Evolutionary conservation across 257 asterid species (phyloP).

Genomic region (Cynanchum wilfordii): DNA sequence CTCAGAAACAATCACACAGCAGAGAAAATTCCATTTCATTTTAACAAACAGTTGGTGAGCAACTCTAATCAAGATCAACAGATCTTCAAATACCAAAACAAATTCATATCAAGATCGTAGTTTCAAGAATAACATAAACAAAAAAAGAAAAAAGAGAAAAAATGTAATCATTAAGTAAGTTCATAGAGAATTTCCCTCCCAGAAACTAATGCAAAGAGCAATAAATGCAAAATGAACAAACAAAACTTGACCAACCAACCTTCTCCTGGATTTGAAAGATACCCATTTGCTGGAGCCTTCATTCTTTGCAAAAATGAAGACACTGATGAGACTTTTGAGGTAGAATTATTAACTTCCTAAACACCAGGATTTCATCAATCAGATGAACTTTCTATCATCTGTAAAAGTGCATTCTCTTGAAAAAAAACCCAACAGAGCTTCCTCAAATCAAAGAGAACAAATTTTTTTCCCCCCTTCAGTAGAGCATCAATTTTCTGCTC

Average conservation of each 20-base stretch:
- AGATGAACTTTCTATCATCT: neutral
- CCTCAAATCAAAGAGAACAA: constrained; percentile 4
- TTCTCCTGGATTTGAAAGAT: constrained; percentile 71
- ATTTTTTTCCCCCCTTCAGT: neutral
- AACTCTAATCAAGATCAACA: constrained; percentile 2
- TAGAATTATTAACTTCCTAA: constrained; percentile 17
- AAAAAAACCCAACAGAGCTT: neutral
- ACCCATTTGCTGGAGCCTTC: constrained; percentile 81
- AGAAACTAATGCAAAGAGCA: neutral
- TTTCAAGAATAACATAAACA: neutral
- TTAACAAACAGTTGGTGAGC: neutral
- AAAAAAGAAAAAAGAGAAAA: no score
- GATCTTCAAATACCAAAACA: neutral
- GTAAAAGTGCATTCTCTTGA: neutral
- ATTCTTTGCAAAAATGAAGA: constrained; percentile 27
- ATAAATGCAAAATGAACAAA: constrained; percentile 1
- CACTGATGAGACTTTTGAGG: constrained; percentile 14
- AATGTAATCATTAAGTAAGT: neutral
- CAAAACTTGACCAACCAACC: constrained; percentile 36
- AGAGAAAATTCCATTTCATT: neutral
- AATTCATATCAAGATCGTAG: neutral
- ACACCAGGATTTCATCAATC: constrained; percentile 16
- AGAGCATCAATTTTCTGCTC: neutral
- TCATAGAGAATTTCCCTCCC: neutral
- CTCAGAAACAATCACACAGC: neutral